These are phyloP conservation scores for Pseudogymnoascus sp. DNA, from an alignment of 2,329 filamentous ascomycete genomes.

Conservation along the genomic window DNA sequence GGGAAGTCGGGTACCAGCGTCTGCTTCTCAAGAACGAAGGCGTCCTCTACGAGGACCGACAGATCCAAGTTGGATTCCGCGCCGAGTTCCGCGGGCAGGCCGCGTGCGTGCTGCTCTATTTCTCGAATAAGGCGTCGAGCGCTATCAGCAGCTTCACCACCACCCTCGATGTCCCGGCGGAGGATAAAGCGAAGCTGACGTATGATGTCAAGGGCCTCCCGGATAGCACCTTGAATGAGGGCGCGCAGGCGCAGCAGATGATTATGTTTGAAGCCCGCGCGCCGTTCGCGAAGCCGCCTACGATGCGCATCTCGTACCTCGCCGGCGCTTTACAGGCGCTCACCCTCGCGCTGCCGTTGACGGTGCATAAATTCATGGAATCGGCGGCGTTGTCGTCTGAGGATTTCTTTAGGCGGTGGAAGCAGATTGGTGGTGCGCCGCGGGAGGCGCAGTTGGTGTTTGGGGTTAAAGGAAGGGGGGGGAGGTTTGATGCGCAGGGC, in stretches of 20 bases:
- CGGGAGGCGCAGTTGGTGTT: constrained; percentile 88
- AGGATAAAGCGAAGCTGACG: constrained; percentile 59
- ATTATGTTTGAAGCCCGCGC: constrained; percentile 86
- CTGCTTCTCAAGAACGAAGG: constrained; percentile 76
- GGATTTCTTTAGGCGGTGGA: constrained; percentile 98
- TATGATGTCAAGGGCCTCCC: constrained; percentile 85
- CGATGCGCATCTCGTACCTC: constrained; percentile 88
- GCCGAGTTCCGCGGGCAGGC: constrained; percentile 94
- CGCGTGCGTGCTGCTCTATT: constrained; percentile 91
- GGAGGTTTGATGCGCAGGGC: constrained; percentile 52
- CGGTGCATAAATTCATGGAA: constrained; percentile 95
- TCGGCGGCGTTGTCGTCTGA: constrained; percentile 77
- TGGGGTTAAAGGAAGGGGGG: constrained; percentile 51
- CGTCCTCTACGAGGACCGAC: constrained; percentile 87
- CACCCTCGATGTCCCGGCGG: constrained; percentile 72
- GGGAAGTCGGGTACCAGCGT: constrained; percentile 83
- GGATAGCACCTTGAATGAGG: constrained; percentile 68
- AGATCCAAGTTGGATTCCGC: constrained; percentile 84
- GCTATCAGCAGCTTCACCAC: constrained; percentile 88
- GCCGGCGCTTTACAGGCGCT: constrained; percentile 88
- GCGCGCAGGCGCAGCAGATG: constrained; percentile 81
- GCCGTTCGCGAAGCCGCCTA: constrained; percentile 77
- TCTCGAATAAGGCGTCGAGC: constrained; percentile 85
- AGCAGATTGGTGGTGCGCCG: constrained; percentile 86
- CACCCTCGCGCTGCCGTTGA: constrained; percentile 81